Conservation (phyloP, 2,329 filamentous ascomycete genomes). For the Rhynchosporium secalis region DNA sequence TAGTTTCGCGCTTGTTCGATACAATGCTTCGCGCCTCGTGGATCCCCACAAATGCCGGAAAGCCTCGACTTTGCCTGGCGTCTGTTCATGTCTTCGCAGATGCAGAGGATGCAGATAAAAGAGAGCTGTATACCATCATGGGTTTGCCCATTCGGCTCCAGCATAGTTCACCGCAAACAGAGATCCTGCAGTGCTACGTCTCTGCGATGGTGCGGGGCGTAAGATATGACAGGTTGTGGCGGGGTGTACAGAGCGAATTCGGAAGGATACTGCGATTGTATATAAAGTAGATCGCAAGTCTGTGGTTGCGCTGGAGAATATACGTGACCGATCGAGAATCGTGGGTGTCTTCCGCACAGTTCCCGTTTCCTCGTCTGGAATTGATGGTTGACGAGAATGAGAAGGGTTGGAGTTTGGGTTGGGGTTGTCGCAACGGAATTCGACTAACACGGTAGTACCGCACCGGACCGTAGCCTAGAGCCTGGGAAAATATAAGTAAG, state of each 20-base stretch:
- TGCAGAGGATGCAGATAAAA: constrained; percentile 17
- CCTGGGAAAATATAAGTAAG: not conserved
- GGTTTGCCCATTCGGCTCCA: constrained; percentile 38
- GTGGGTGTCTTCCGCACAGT: constrained; percentile 1
- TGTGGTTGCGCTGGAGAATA: not conserved
- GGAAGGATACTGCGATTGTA: not conserved
- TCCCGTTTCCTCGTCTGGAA: not conserved
- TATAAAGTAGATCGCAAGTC: not conserved
- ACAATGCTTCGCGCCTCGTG: constrained; percentile 15
- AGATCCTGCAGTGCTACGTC: not conserved
- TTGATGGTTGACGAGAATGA: constrained; percentile 3
- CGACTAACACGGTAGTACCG: not conserved
- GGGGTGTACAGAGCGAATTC: constrained; percentile 3
- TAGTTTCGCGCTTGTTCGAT: constrained; percentile 26
- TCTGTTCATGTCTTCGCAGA: not conserved
- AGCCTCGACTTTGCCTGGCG: not conserved
- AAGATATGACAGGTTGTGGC: not conserved
- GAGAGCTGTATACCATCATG: constrained; percentile 35
- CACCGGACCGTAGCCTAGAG: too few species aligned
- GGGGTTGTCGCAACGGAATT: constrained; percentile 2
- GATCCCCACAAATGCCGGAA: constrained; percentile 16
- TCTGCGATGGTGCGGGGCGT: constrained; percentile 7
- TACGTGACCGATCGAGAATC: not conserved
- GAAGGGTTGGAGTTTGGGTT: not conserved
- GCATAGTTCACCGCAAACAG: constrained; percentile 35